phyloP scores from a whole-genome alignment of 2,329 filamentous ascomycete genomes.

The Penicillium verrucosum region DNA sequence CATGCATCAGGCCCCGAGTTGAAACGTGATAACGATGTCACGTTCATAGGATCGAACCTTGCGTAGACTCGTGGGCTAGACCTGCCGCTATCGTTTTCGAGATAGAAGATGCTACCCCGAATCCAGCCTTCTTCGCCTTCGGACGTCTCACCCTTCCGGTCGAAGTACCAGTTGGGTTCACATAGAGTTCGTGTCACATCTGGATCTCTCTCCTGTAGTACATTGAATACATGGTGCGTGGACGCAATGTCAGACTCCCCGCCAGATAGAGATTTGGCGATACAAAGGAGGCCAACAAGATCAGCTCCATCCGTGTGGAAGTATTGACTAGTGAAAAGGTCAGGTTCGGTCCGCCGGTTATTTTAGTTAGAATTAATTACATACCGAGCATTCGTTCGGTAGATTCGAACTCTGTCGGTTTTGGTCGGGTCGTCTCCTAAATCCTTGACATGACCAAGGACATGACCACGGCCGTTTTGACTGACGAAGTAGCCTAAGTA shows the following conservation, averaged over 20 bases:
- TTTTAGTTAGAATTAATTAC: neutral
- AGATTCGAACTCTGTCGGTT: constrained; percentile 82
- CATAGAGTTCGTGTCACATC: constrained; percentile 72
- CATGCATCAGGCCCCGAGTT: constrained; percentile 48
- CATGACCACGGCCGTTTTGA: constrained; percentile 77
- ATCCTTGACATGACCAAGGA: constrained; percentile 83
- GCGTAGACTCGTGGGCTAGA: constrained; percentile 63
- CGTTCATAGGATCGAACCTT: constrained; percentile 72
- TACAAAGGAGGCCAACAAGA: constrained; percentile 75
- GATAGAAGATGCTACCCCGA: constrained; percentile 66
- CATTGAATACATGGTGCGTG: constrained; percentile 75
- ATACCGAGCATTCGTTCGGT: constrained; percentile 71
- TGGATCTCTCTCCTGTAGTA: constrained; percentile 67
- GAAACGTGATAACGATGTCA: constrained; percentile 68
- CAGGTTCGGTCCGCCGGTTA: neutral
- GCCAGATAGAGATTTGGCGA: constrained; percentile 72
- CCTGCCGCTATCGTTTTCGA: constrained; percentile 58
- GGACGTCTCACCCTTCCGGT: constrained; percentile 77
- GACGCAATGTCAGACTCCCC: constrained; percentile 78
- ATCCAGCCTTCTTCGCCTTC: constrained; percentile 72
- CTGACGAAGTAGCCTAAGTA: constrained; percentile 81
- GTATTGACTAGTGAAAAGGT: constrained; percentile 56
- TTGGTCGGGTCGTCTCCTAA: constrained; percentile 73
- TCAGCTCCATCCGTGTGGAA: constrained; percentile 81
- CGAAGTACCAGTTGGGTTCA: constrained; percentile 81